Evolutionary conservation across 2,329 filamentous ascomycete genomes (phyloP), one percentile per base, ranked within the genome.

Genomic region (Fusarium albosuccineum): DNA sequence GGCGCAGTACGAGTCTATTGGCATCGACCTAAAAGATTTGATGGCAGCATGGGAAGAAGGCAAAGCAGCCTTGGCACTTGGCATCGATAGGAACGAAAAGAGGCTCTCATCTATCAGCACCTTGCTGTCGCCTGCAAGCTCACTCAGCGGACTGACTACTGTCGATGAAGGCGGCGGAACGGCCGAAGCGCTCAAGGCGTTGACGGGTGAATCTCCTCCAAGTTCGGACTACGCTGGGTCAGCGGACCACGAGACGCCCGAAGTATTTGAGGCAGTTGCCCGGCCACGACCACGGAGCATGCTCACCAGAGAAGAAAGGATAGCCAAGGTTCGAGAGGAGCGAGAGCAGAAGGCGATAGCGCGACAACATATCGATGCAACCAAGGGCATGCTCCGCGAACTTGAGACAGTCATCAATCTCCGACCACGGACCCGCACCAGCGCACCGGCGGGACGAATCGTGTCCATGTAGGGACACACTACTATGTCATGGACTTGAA

Each of bases 1-100:
- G 85, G 82, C 89, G 22, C 96, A 98, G 74, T 99, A 98, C 78
- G 96, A 99, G 58, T 95, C 94, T 5, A 97, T 99, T 66, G 96
- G 96, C 3, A 85, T 90, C 27, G 96, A 99, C 74, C 85, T 99
- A 44, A 91, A 91, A 76, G 87, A 90, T 42, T 82, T 97, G 50
- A 89, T 94, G 78, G 86, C 91, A 66, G 92, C 93, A 66, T 97
- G 94, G 94, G 93, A 97, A 73, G 87, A 91, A 53, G 96, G 95
- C 51, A 95, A 92, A 77, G 87, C 90, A n/a, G 90, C 93, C 6
- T 83, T 99, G 53, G 89, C 93, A 46, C 88, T 89, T 56, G 94
- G 92, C 69, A 91, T 97, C 73, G 91, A 96, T 77, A 89, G 90
- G 60, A 93, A 94, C 75, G 90, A 93, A 77, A 90, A 91, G 76